Conservation (phyloP, 2,329 filamentous ascomycete species). For the Magnaporthiopsis rhizophila region DNA sequence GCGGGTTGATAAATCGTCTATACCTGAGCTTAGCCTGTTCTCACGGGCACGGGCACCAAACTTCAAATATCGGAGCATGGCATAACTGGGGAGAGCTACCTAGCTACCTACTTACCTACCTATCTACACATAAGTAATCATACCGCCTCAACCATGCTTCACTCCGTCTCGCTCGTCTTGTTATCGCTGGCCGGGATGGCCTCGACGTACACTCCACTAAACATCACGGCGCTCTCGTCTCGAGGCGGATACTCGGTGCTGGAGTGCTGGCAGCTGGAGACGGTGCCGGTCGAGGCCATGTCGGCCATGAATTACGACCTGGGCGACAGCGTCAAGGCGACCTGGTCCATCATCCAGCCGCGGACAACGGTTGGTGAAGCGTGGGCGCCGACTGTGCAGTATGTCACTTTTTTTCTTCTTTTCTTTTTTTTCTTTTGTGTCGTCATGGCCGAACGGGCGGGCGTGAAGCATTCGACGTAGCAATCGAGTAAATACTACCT, state of each 20-base stretch:
- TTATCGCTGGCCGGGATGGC: background rate
- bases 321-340: slow-evolving; percentile 20
- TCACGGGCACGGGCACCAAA: too few species aligned
- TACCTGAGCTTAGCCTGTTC: background rate
- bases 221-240: slow-evolving; percentile 22
- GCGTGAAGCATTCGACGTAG: too few species aligned
- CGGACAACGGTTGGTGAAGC: slow-evolving; percentile 23
- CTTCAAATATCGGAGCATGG: too few species aligned
- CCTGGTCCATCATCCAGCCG: slow-evolving; percentile 24
- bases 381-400: slow-evolving; percentile 26
- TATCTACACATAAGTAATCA: background rate
- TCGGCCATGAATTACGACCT: slow-evolving; percentile 23
- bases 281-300: slow-evolving; percentile 18
- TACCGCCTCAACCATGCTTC: background rate
- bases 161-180: background rate
- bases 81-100: background rate
- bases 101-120: background rate
- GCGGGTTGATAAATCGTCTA: background rate
- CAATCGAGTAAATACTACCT: too few species aligned
- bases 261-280: slow-evolving; percentile 22
- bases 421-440: background rate
- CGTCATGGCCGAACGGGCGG: too few species aligned
- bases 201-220: slow-evolving; percentile 13
- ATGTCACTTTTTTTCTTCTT: slow-evolving; percentile 1
- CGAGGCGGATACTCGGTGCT: slow-evolving; percentile 20